Percentiles rank a stretch among this genome's conserved stretches.
Conservation (phyloP, 768 basidiomycete genomes). For the Lactifluus subvellereus region DNA sequence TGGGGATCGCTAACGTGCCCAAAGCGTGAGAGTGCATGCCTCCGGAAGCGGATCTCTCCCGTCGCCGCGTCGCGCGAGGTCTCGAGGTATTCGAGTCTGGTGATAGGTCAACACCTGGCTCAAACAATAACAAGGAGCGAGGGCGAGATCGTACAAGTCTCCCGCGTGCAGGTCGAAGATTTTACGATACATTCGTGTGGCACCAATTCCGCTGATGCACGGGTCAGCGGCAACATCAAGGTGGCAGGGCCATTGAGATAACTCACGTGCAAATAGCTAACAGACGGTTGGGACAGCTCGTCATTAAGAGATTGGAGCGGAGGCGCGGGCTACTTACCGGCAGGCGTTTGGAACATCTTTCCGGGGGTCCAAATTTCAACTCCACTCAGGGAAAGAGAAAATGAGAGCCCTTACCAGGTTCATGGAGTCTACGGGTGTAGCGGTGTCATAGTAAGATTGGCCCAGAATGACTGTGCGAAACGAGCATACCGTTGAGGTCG, state of each 20-base stretch:
- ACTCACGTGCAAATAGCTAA: constrained; percentile 17
- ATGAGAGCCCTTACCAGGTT: constrained; percentile 7
- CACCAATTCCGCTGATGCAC: constrained; percentile 11
- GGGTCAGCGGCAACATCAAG: neutral
- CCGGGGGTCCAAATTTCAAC: neutral
- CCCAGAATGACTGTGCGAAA: neutral
- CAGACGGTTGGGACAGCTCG: neutral
- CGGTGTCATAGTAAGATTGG: neutral
- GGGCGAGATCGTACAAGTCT: constrained; percentile 3
- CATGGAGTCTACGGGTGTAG: constrained; percentile 9
- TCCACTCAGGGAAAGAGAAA: neutral
- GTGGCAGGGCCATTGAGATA: neutral
- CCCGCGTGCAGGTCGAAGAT: constrained; percentile 5
- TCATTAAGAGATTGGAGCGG: neutral
- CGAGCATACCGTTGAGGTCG: constrained; percentile 7
- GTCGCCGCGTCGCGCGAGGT: constrained; percentile 11
- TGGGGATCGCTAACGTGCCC: neutral
- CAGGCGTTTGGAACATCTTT: constrained; percentile 17
- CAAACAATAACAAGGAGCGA: neutral
- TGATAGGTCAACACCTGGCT: neutral
- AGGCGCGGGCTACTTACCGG: neutral
- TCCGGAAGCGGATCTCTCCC: constrained; percentile 18
- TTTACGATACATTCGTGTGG: constrained; percentile 19
- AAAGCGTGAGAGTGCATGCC: constrained; percentile 7
- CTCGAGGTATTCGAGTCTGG: constrained; percentile 20